phyloP scores from a whole-genome alignment of 257 asterid genomes.

The Solanum chilense region DNA sequence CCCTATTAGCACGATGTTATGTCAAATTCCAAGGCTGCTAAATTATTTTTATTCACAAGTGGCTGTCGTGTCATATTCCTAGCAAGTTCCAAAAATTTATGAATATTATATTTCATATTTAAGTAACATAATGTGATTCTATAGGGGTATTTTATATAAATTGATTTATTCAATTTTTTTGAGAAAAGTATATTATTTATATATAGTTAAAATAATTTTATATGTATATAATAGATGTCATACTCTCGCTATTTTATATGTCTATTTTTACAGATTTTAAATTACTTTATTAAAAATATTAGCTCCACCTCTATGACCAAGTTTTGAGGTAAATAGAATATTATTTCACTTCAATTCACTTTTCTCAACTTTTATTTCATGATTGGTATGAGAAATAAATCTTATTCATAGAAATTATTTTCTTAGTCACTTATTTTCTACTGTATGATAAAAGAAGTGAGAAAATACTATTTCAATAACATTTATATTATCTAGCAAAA shows the following conservation, averaged over 20 bases:
- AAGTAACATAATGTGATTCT: background rate
- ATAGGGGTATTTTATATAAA: too few species aligned
- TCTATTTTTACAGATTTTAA: too few species aligned
- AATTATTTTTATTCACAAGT: background rate
- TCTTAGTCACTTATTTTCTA: background rate
- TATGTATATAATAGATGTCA: too few species aligned
- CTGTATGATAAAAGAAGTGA: rapidly evolving
- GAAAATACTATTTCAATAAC: too few species aligned
- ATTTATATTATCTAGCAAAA: background rate
- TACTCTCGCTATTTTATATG: rapidly evolving
- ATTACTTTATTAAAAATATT: too few species aligned
- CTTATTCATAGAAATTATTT: background rate
- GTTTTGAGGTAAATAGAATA: background rate
- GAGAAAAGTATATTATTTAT: too few species aligned
- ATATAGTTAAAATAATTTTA: too few species aligned
- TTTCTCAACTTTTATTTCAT: background rate
- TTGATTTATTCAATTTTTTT: too few species aligned
- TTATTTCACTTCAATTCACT: background rate
- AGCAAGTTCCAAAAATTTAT: background rate
- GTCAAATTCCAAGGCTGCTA: background rate
- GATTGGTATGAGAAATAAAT: background rate
- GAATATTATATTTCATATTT: background rate
- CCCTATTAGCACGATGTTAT: background rate
- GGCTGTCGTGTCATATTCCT: background rate
- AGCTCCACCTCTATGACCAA: rapidly evolving